Percentiles rank a stretch among this genome's conserved stretches.
Conservation (phyloP, 345 rosid genomes). For the Moricandia arvensis region DNA sequence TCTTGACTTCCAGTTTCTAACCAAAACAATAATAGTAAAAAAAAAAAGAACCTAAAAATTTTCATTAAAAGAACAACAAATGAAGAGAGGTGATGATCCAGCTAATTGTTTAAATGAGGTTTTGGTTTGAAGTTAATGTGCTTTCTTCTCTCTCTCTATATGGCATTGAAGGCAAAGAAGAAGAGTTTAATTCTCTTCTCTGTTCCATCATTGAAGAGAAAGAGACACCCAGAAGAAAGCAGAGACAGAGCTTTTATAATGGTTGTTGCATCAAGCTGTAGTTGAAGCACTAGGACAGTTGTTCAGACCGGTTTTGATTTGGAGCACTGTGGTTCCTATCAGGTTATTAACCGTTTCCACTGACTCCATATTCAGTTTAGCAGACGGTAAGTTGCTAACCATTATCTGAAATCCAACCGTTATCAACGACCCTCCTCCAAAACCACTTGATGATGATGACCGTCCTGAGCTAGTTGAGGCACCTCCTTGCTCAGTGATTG, state of each 20-base stretch:
- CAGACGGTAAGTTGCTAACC: slow-evolving; percentile 83
- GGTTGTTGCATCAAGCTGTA: slow-evolving; percentile 30
- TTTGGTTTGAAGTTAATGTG: slow-evolving; percentile 31
- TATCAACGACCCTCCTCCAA: slow-evolving; percentile 46
- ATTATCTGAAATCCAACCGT: slow-evolving; percentile 93
- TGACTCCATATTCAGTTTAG: slow-evolving; percentile 89
- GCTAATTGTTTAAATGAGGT: slow-evolving; percentile 41
- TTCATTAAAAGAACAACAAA: slow-evolving; percentile 34
- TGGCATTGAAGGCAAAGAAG: slow-evolving; percentile 25
- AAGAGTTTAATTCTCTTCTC: slow-evolving; percentile 38
- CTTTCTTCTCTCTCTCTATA: slow-evolving; percentile 40
- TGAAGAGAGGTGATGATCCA: slow-evolving; percentile 34
- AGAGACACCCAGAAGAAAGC: slow-evolving; percentile 38
- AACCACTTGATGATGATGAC: slow-evolving; percentile 46
- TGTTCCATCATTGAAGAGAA: slow-evolving; percentile 39
- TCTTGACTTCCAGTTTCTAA: slow-evolving; percentile 79
- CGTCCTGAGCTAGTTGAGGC: slow-evolving; percentile 73
- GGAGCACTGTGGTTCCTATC: slow-evolving; percentile 80
- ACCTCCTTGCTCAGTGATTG: slow-evolving; percentile 38
- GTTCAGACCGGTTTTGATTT: slow-evolving; percentile 85
- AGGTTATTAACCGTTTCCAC: slow-evolving; percentile 90
- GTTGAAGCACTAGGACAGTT: slow-evolving; percentile 56
- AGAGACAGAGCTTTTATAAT: slow-evolving; percentile 27
- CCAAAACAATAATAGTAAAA: neutral
- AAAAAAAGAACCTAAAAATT: slow-evolving; percentile 6